Evolutionary conservation across 2,329 filamentous ascomycete species (phyloP), one percentile per base, ranked within the genome.

Genomic region (Alternaria conjuncta): DNA sequence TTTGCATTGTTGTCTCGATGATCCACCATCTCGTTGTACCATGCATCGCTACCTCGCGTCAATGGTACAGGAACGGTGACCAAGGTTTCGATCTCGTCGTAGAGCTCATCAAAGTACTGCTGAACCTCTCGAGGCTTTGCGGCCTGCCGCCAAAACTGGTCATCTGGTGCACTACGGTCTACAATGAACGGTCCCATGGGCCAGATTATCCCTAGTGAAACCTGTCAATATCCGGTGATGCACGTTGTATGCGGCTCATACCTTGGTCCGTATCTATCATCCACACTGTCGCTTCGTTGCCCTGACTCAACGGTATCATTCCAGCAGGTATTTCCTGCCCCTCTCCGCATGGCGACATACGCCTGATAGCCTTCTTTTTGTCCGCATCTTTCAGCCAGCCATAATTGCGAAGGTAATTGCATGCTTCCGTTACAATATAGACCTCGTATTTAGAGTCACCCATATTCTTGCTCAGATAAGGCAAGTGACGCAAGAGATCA

Each of bases 401-500:
- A 49, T 23, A 44, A 44, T 59, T 50, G 56, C 60, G 60, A 23
- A 63, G 55, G 41, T 56, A 63, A n/a, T n/a, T 55, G 26, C 55
- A 23, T 44, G 47, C 41, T 51, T 44, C 43, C 26, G 60, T 63
- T 30, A 55, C 28, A 5, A 63, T 30, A 15, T 63, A 60, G 43
- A 63, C 20, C 49, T 60, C 55, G 44, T 63, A 10, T 60, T 45
- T 60, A 43, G 4, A 6, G 21, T 49, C 47, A 50, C 18, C 13
- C 15, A 32, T 44, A 23, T 49, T 21, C 41, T 44, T 49, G 11
- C 49, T 59, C 21, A 59, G 49, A 45, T 64, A 64, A 36, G 58
- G 62, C n/a, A 64, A 54, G 54, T 64, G 58, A 23, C 58, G 53
- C 15, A 61, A 30, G 47, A 64, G 58, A 61, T 64, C 58, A 32